Evolutionary conservation across 257 asterid species (phyloP), one percentile per base, ranked within the genome.

Genomic region (Nicotiana otophora): DNA sequence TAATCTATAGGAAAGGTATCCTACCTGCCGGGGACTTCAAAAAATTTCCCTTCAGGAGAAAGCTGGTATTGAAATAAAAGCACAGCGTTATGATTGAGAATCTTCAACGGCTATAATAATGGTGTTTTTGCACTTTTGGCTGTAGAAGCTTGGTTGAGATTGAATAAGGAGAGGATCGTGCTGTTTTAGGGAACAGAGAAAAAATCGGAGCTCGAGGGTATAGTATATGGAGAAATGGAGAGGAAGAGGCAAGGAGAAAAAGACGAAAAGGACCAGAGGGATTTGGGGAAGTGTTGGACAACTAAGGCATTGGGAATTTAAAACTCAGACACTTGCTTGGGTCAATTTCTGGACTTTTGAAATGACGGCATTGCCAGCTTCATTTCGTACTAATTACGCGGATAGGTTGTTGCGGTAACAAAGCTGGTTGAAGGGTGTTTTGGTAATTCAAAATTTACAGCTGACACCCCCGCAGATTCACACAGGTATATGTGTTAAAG

Each of bases 231-330:
- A 34, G 28, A 77, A 28, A 77, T 67, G 36, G 81, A 75, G 75
- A 69, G 64, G 81, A 51, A 62, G 80, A 48, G 65, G 78, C 36
- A 34, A 8, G 33, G 9, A 7, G 67, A 30, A 55, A 51, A 36
- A 48, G 67, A 81, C 83, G 78, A 65, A 12, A 65, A 36, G 54
- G 26, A 39, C 69, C 46, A 77, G n/a, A 11, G 3, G 72, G 4
- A 46, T 60, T 33, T 84, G 58, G 80, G 85, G 81, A 64, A 84
- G 82, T 86, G 83, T 81, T 81, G 57, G 61, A 23, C 63, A 64
- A 68, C 54, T 34, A 53, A 80, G 78, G 70, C 67, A 83, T 75
- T 85, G 87, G 78, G 83, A 81, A 60, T 77, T 82, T 80, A 86
- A 82, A 82, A 82, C 77, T 58, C 26, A 36, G 78, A 28, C 39